Conservation (phyloP, 768 basidiomycete species). For the Psilocybe azurescens region DNA sequence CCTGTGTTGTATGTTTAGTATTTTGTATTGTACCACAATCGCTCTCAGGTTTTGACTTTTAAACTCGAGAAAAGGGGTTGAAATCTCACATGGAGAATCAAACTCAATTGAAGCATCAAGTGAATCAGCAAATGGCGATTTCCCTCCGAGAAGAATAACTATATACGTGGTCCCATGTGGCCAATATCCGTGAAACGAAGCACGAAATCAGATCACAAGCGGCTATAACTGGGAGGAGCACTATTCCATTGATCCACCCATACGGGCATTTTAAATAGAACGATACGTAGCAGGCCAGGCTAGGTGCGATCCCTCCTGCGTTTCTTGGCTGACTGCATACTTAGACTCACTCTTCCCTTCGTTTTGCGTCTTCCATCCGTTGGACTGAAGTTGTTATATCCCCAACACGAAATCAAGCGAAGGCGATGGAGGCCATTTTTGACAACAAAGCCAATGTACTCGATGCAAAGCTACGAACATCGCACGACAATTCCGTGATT, state of each 20-base stretch:
- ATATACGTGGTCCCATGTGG: neutral
- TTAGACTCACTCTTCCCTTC: neutral
- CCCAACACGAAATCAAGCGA: neutral
- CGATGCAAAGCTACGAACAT: constrained; percentile 45
- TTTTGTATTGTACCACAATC: neutral
- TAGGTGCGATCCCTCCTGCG: neutral
- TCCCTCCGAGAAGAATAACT: too few species aligned
- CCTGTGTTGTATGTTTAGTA: neutral
- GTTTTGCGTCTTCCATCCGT: neutral
- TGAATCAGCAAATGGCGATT: neutral
- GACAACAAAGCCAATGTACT: constrained; percentile 57
- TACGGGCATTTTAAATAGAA: neutral
- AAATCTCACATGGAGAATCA: neutral
- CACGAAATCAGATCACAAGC: neutral
- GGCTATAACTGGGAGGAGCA: constrained; percentile 2
- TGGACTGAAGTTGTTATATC: neutral
- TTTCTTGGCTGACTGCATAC: neutral
- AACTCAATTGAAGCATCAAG: neutral
- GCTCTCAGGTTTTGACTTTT: neutral
- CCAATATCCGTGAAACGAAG: neutral
- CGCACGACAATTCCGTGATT: constrained; percentile 48
- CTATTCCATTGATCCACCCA: neutral
- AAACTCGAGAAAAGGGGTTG: too few species aligned
- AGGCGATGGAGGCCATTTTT: constrained; percentile 54
- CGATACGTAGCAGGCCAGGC: neutral